Evolutionary conservation across 805 yeast genomes (phyloP).

Genomic region (Wickerhamomyces strasburgensis): DNA sequence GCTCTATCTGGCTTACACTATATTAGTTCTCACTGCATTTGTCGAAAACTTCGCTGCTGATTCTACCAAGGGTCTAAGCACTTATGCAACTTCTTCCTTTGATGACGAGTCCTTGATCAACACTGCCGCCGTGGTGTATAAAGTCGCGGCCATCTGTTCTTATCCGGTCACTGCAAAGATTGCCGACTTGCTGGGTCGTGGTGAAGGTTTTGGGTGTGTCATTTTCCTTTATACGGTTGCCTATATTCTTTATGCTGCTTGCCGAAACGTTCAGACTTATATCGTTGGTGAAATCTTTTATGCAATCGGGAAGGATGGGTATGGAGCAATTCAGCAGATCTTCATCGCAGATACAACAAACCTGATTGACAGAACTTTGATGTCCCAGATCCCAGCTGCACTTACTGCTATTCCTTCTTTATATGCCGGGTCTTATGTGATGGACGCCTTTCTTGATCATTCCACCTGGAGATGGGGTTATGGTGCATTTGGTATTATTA

Average conservation of each 20-base stretch:
- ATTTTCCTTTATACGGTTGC: slow-evolving; percentile 29
- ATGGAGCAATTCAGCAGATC: slow-evolving; percentile 31
- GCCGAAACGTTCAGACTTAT: slow-evolving; percentile 29
- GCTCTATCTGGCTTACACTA: slow-evolving; percentile 20
- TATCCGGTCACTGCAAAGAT: slow-evolving; percentile 35
- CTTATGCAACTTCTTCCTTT: slow-evolving; percentile 33
- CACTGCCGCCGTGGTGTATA: slow-evolving; percentile 33
- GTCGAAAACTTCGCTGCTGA: slow-evolving; percentile 27
- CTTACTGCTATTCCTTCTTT: slow-evolving; percentile 26
- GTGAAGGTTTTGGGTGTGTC: slow-evolving; percentile 33
- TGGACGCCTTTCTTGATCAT: slow-evolving; percentile 27
- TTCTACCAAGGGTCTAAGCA: slow-evolving; percentile 21
- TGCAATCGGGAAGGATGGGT: slow-evolving; percentile 34
- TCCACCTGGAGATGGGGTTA: slow-evolving; percentile 47
- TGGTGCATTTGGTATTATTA: slow-evolving; percentile 40
- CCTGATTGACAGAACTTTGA: slow-evolving; percentile 33
- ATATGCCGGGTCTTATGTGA: slow-evolving; percentile 26
- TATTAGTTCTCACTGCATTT: slow-evolving; percentile 25
- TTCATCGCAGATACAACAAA: slow-evolving; percentile 36
- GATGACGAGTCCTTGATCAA: slow-evolving; percentile 33
- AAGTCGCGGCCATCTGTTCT: slow-evolving; percentile 32
- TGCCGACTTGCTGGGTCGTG: slow-evolving; percentile 35
- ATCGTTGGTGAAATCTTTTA: slow-evolving; percentile 32
- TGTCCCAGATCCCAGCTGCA: slow-evolving; percentile 32
- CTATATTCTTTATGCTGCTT: slow-evolving; percentile 31